Conservation (phyloP, 225 moss, liverwort and hornwort species). For the Neckera pumila region DNA sequence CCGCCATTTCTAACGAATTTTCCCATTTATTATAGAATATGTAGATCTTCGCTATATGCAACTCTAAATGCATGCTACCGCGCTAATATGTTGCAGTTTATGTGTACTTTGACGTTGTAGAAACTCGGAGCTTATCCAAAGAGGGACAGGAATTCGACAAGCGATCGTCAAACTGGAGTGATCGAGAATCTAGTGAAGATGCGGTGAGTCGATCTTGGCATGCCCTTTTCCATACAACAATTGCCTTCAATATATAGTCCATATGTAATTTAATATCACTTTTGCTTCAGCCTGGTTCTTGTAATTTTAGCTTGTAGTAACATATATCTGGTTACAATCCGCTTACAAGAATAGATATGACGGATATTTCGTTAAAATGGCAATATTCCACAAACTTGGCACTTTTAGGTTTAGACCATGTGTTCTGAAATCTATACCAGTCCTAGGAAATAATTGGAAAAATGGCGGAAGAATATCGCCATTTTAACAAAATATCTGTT, state of each 20-base stretch:
- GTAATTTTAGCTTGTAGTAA: not conserved
- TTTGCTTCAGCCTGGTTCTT: not conserved
- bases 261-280: not conserved
- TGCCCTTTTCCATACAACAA: not conserved
- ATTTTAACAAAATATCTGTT: no score
- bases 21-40: not conserved
- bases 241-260: not conserved
- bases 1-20: no score
- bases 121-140: not conserved
- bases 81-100: not conserved
- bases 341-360: not conserved
- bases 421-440: no score
- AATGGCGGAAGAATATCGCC: no score
- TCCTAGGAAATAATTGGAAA: no score
- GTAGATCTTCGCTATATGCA: not conserved
- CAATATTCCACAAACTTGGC: no score
- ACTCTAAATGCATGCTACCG: not conserved
- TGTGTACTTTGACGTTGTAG: not conserved
- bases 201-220: not conserved
- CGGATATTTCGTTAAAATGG: no score
- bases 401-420: no score
- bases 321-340: not conserved
- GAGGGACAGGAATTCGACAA: slow-evolving; percentile 4
- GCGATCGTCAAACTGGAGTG: slow-evolving; percentile 4
- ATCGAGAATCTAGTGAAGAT: slow-evolving; percentile 10